Evolutionary conservation across 1,139 yeast species (phyloP), one percentile per base, ranked within the genome.

Genomic region (Arxiozyma telluris): DNA sequence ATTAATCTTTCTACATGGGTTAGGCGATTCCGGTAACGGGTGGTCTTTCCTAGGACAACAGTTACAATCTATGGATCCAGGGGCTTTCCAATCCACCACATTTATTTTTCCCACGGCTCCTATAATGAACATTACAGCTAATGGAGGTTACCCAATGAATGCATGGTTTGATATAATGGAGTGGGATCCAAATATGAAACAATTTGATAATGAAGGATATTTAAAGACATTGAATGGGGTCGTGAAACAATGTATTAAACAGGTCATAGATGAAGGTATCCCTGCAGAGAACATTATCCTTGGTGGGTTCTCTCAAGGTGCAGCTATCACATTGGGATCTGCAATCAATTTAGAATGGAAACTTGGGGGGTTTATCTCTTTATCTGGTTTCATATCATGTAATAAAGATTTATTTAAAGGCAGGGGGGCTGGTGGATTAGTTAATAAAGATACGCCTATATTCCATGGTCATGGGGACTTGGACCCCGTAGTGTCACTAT

Each of bases 271-370:
- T 8, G 68, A 55, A 17, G 87, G 94, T 3, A 79, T 91, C 43
- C 79, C 84, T 1, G 73, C 90, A 0, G 83, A 85, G 43, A 79
- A 84, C 53, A 85, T 93, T 51, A 76, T 93, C 18, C 74, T 93
- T 58, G 98, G 98, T 41, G 98, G 98, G 0, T 93, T 93, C 66
- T 84, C 95, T 8, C 98, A 93, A 71, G 98, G 98, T 56, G 96
- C 90, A 50, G 93, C 96, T 0, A 61, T 91, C 15, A 73, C 95
- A 1, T 72, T 87, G 55, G 91, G 90, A 1, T 59, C 77, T 12
- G 71, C 77, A 9, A 71, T 75, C 1, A 64, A 72, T 1, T 69
- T 78, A 46, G 82, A 84, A 27, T 67, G 73, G 54, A 85, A 84
- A 62, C 73, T 91, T 25, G 98, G 88, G 17, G 98, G 96, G 1